Percentiles rank a stretch among this genome's conserved stretches.
Evolutionary conservation across 345 rosid species (phyloP).

Genomic region (Salix exigua): DNA sequence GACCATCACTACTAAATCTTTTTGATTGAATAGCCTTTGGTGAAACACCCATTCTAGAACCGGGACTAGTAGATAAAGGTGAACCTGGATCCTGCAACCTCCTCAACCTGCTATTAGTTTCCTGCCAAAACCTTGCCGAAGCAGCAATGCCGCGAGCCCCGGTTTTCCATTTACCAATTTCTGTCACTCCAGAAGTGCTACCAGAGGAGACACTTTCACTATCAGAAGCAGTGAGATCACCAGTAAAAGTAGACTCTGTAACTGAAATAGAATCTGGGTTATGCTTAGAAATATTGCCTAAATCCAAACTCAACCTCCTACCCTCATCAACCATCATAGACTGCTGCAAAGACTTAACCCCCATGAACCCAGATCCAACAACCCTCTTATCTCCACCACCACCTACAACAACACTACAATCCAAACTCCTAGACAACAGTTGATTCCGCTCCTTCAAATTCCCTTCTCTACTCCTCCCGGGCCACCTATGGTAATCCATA

Average conservation of each 20-base stretch:
- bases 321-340: constrained; percentile 49
- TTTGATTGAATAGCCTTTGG: constrained; percentile 60
- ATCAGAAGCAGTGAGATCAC: constrained; percentile 69
- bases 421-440: constrained; percentile 53
- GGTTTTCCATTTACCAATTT: constrained; percentile 42
- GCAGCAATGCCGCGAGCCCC: constrained; percentile 40
- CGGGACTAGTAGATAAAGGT: constrained; percentile 57
- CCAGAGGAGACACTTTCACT: constrained; percentile 80
- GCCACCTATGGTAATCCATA: constrained; percentile 69
- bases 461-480: constrained; percentile 57
- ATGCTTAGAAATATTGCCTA: constrained; percentile 34
- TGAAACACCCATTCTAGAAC: constrained; percentile 46
- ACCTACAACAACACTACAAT: constrained; percentile 34
- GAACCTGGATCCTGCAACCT: constrained; percentile 84
- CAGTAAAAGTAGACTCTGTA: constrained; percentile 41
- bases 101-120: constrained; percentile 83
- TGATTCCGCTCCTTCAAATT: constrained; percentile 29
- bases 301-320: constrained; percentile 57
- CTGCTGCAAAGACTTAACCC: constrained; percentile 48
- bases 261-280: constrained; percentile 42
- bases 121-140: constrained; percentile 93
- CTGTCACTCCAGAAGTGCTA: constrained; percentile 56
- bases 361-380: constrained; percentile 63
- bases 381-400: constrained; percentile 30
- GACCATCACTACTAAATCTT: constrained; percentile 58